Evolutionary conservation across 371 early-diverging fungal species (phyloP).

Genomic region (Syncephalastrum contaminatum): DNA sequence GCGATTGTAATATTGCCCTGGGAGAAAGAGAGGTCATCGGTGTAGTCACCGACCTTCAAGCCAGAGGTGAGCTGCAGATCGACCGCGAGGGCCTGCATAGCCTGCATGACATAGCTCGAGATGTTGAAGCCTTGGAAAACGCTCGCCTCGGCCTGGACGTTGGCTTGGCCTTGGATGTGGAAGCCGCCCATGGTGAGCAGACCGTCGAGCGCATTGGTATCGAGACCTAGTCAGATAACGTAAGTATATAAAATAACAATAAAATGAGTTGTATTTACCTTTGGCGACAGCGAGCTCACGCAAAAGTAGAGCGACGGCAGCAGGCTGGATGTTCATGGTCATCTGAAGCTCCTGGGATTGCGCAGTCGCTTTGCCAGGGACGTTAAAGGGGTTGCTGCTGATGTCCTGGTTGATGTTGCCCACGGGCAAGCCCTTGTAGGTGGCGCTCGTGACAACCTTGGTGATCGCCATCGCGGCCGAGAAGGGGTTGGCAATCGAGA

Average conservation of each 20-base stretch:
- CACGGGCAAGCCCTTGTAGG: conserved; percentile 48
- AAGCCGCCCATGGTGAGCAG: conserved; percentile 50
- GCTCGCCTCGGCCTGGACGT: conserved; percentile 35
- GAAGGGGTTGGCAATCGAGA: conserved; percentile 59
- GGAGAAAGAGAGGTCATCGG: conserved; percentile 40
- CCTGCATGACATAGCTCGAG: conserved; percentile 47
- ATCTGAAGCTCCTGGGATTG: conserved; percentile 32
- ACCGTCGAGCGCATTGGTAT: conserved; percentile 48
- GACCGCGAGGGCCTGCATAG: conserved; percentile 51
- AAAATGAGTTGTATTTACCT: no score
- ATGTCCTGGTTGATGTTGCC: conserved; percentile 55
- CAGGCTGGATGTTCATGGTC: conserved; percentile 46
- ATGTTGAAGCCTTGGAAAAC: conserved; percentile 51
- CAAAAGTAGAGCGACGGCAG: conserved; percentile 44
- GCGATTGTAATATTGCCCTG: conserved; percentile 46
- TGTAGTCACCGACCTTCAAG: conserved; percentile 53
- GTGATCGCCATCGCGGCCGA: conserved; percentile 49
- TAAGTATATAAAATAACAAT: no score
- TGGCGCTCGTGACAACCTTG: conserved; percentile 46
- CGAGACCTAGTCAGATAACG: conserved; percentile 9
- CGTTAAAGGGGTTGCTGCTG: conserved; percentile 39
- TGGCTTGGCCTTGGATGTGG: conserved; percentile 34
- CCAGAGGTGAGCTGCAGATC: conserved; percentile 53
- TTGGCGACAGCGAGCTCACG: conserved; percentile 50
- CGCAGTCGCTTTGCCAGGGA: conserved; percentile 34